phyloP scores from a whole-genome alignment of 495 filamentous ascomycete species.

The Viridothelium virens region DNA sequence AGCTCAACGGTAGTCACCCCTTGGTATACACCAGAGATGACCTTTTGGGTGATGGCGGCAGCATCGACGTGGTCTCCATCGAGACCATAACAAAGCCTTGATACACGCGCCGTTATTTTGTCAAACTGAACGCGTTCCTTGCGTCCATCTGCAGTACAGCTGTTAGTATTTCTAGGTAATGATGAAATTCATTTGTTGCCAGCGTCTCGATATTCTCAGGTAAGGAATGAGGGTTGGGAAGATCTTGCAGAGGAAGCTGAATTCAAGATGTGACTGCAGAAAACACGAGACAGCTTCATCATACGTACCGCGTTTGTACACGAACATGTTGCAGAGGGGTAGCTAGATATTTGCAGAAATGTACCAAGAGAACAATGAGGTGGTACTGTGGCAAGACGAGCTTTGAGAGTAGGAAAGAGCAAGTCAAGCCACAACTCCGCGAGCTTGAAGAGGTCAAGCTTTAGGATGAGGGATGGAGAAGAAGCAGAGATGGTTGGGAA shows the following conservation, averaged over 20 bases:
- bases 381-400: constrained; percentile 7
- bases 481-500: not conserved
- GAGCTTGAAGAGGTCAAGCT: constrained; percentile 7
- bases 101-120: constrained; percentile 98
- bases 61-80: constrained; percentile 96
- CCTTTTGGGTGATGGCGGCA: constrained; percentile 96
- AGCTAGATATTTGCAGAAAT: not conserved
- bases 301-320: constrained; percentile 61
- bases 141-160: constrained; percentile 67
- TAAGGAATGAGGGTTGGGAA: constrained; percentile 2
- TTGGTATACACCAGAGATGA: constrained; percentile 98
- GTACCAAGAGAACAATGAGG: not conserved
- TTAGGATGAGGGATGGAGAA: not conserved
- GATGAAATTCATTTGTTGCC: constrained; percentile 22
- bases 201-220: not conserved
- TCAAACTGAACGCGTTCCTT: constrained; percentile 99
- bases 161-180: constrained; percentile 18
- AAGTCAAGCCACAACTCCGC: constrained; percentile 7
- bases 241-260: not conserved
- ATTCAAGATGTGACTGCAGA: not conserved
- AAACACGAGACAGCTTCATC: not conserved
- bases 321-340: constrained; percentile 48
- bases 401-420: constrained; percentile 10
- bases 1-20: constrained; percentile 93
- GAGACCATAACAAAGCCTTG: constrained; percentile 91